phyloP scores from a whole-genome alignment of 192 early-diverging fungal species.

The Gonapodya sp. region DNA sequence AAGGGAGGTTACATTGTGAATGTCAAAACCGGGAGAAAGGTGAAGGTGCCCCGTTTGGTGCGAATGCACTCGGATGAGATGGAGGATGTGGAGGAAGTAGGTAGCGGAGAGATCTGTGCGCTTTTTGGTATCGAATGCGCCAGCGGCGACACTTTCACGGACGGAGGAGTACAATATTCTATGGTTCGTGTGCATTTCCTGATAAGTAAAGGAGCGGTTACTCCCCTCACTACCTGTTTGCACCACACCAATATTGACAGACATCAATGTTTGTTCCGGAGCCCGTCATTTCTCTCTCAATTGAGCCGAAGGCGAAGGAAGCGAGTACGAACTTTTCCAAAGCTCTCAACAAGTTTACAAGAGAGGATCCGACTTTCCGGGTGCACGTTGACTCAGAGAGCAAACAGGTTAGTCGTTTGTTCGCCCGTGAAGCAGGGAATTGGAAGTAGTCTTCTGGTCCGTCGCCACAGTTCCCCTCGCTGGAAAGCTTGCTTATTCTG shows the following conservation, averaged over 20 bases:
- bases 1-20: conserved; percentile 85
- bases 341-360: conserved; percentile 58
- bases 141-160: conserved; percentile 93
- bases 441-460: no score
- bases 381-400: conserved; percentile 67
- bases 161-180: conserved; percentile 67
- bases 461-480: no score
- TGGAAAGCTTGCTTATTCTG: not conserved
- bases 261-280: conserved; percentile 97
- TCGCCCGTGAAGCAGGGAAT: no score
- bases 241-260: conserved; percentile 19
- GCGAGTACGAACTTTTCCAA: conserved; percentile 60
- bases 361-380: conserved; percentile 79
- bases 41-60: conserved; percentile 91
- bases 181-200: conserved; percentile 43
- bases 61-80: conserved; percentile 98
- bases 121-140: conserved; percentile 97
- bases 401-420: conserved; percentile 48
- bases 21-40: conserved; percentile 78
- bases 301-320: conserved; percentile 87
- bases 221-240: not conserved
- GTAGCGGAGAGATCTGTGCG: conserved; percentile 94
- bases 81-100: conserved; percentile 90
- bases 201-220: not conserved
- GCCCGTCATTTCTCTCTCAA: conserved; percentile 89